Conservation (phyloP, 2,329 filamentous ascomycete genomes). For the Penicillium sp. region DNA sequence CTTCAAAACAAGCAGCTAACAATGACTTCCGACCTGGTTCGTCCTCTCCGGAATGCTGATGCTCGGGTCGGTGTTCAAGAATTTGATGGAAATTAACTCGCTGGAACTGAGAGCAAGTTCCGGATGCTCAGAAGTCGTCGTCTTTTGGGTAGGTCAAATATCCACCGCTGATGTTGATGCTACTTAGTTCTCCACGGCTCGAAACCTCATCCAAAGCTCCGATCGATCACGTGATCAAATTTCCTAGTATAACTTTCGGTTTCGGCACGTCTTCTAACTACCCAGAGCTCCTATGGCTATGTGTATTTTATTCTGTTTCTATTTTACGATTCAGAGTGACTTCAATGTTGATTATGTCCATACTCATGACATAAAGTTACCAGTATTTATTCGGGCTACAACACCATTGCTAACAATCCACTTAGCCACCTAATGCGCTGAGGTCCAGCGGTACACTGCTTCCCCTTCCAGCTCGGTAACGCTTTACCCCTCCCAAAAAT, state of each 20-base stretch:
- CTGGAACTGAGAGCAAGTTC: too few species aligned
- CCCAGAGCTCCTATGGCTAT: neutral
- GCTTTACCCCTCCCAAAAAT: slow-evolving; percentile 74
- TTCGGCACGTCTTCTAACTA: too few species aligned
- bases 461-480: slow-evolving; percentile 87
- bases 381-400: slow-evolving; percentile 4
- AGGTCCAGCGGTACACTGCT: slow-evolving; percentile 94
- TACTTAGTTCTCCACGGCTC: slow-evolving; percentile 10
- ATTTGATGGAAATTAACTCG: neutral
- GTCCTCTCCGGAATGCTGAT: neutral
- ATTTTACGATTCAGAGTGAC: neutral
- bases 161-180: slow-evolving; percentile 7
- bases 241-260: neutral
- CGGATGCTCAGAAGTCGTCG: neutral
- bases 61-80: too few species aligned
- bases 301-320: neutral
- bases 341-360: neutral
- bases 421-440: slow-evolving; percentile 44
- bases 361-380: neutral
- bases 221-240: slow-evolving; percentile 2
- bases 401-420: slow-evolving; percentile 4
- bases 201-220: neutral
- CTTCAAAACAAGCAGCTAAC: neutral
- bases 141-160: neutral
- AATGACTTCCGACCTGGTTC: neutral